Conservation (phyloP, 202 grass and related monocot genomes). For the Schoenoplectus triqueter region DNA sequence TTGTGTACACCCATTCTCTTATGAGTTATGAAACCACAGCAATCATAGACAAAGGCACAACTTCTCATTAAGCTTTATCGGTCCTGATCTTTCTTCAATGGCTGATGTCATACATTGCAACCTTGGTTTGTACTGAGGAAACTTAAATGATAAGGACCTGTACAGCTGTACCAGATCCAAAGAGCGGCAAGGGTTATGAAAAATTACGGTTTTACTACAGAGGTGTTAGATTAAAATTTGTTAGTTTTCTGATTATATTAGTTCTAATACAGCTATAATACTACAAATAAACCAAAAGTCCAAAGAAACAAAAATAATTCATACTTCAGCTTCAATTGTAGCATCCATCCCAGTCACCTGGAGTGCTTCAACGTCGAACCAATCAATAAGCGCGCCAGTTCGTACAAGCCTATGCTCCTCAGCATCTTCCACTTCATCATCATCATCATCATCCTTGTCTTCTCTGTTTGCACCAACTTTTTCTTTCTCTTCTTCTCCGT, state of each 20-base stretch:
- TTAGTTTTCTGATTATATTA: not conserved
- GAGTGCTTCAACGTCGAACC: slow-evolving; percentile 93
- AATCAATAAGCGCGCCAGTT: slow-evolving; percentile 72
- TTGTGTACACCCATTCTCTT: slow-evolving; percentile 3
- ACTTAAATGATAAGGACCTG: not conserved
- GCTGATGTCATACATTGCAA: not conserved
- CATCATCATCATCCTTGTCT: slow-evolving; percentile 28
- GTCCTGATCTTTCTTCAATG: not conserved
- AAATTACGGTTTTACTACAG: not conserved
- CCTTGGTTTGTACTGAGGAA: not conserved
- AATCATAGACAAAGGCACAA: not conserved
- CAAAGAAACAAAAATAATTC: slow-evolving; percentile 7
- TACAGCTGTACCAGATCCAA: slow-evolving; percentile 17
- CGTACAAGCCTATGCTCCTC: slow-evolving; percentile 64
- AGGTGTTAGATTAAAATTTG: not conserved
- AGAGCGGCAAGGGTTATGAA: not conserved
- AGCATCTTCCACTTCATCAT: slow-evolving; percentile 40
- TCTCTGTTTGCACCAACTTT: not conserved
- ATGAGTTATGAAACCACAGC: not conserved
- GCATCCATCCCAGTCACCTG: slow-evolving; percentile 70
- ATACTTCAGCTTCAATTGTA: slow-evolving; percentile 66
- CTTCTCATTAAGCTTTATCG: not conserved
- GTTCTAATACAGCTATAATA: not conserved
- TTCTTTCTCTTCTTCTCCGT: slow-evolving; percentile 29
- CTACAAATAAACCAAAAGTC: not conserved